Percentiles rank a stretch among this genome's conserved stretches.
Evolutionary conservation across 768 basidiomycete genomes (phyloP).

Genomic region (Suillus tomentosus): DNA sequence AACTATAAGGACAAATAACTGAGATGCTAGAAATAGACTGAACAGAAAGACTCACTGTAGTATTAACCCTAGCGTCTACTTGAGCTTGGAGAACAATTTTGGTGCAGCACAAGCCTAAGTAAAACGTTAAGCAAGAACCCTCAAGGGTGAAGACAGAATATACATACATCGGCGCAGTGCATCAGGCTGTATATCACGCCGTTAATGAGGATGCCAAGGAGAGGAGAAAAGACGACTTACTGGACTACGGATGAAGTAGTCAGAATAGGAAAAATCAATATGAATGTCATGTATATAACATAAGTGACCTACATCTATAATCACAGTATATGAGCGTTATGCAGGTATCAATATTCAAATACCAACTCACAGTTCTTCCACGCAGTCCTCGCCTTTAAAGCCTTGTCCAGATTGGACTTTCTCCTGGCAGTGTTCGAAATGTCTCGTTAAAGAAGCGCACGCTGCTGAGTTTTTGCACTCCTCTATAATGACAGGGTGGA

Average conservation of each 20-base stretch:
- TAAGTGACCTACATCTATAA: conserved; percentile 28
- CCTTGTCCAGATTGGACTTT: conserved; percentile 83
- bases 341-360: background rate
- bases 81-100: conserved; percentile 80
- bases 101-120: conserved; percentile 61
- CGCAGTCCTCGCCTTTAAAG: conserved; percentile 89
- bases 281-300: conserved; percentile 4
- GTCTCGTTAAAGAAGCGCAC: conserved; percentile 70
- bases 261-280: conserved; percentile 27
- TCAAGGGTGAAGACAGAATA: background rate
- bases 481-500: conserved; percentile 70
- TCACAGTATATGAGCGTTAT: conserved; percentile 1
- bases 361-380: conserved; percentile 83
- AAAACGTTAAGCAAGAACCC: conserved; percentile 15
- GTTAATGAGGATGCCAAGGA: conserved; percentile 14
- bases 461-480: conserved; percentile 69
- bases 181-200: conserved; percentile 60
- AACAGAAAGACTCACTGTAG: conserved; percentile 3
- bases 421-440: conserved; percentile 90
- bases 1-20: background rate
- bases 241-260: conserved; percentile 51
- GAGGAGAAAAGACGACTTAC: conserved; percentile 44
- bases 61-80: conserved; percentile 20
- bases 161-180: conserved; percentile 87
- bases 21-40: too few species aligned